phyloP scores from a whole-genome alignment of 2,329 filamentous ascomycete species.

The Plectosphaerella sp. region DNA sequence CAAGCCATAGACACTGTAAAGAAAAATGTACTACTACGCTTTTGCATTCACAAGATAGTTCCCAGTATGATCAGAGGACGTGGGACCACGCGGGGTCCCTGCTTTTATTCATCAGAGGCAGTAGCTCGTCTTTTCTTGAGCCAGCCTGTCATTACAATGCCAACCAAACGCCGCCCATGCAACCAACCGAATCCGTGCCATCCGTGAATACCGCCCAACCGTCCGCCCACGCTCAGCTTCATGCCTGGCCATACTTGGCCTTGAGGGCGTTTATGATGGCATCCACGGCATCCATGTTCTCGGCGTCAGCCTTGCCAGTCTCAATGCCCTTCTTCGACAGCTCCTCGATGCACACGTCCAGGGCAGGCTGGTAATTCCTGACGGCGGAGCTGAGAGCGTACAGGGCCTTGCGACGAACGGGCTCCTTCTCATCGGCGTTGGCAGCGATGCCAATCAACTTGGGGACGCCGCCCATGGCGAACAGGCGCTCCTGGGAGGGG shows the following conservation, averaged over 20 bases:
- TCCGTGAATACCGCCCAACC: background rate
- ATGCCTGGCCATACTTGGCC: slow-evolving; percentile 26
- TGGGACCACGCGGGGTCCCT: slow-evolving; percentile 2
- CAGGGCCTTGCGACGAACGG: slow-evolving; percentile 79
- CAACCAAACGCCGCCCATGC: slow-evolving; percentile 33
- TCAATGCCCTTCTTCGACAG: slow-evolving; percentile 52
- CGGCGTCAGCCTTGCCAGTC: slow-evolving; percentile 65
- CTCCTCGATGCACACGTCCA: slow-evolving; percentile 64
- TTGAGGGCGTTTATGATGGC: slow-evolving; percentile 63
- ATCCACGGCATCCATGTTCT: slow-evolving; percentile 84
- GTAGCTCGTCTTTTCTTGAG: background rate
- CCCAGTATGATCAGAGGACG: background rate
- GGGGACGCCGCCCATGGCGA: slow-evolving; percentile 63
- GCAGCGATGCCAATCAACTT: slow-evolving; percentile 63
- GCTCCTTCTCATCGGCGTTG: slow-evolving; percentile 51
- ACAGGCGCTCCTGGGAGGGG: slow-evolving; percentile 70
- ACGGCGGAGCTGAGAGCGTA: slow-evolving; percentile 83
- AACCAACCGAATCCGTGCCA: slow-evolving; percentile 6
- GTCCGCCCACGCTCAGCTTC: background rate
- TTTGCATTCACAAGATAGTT: slow-evolving; percentile 4
- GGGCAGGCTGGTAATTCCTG: slow-evolving; percentile 83
- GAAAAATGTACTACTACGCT: background rate
- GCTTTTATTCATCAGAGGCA: slow-evolving; percentile 1
- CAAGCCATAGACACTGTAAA: background rate
- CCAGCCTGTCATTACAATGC: slow-evolving; percentile 5